Evolutionary conservation across 305 asterid genomes (phyloP).

Genomic region (Stenogyne calaminthoides): DNA sequence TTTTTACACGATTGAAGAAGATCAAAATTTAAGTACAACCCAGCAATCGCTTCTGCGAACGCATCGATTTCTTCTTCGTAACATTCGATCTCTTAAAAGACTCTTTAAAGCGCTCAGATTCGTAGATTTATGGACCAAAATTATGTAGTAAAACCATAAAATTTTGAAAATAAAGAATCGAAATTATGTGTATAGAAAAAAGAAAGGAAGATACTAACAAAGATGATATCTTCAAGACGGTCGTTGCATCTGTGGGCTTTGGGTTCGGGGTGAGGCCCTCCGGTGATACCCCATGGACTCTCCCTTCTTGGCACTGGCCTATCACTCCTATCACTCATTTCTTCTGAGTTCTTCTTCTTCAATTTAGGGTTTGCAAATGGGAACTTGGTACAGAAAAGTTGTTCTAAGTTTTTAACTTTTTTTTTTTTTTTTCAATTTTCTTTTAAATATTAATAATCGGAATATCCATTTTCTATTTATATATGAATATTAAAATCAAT

Average conservation of each 20-base stretch:
- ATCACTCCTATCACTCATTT: constrained; percentile 89
- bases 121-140: neutral
- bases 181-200: neutral
- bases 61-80: neutral
- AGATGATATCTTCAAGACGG: constrained; percentile 92
- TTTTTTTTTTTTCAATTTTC: neutral
- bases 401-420: too few relatives aligned
- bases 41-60: constrained; percentile 1
- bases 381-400: neutral
- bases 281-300: constrained; percentile 91
- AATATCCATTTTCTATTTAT: neutral
- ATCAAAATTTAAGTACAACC: neutral
- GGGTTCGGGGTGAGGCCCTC: constrained; percentile 65
- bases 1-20: neutral
- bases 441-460: neutral
- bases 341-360: constrained; percentile 9
- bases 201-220: constrained; percentile 39
- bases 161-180: neutral
- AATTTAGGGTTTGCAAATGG: constrained; percentile 32
- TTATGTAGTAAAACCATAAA: neutral
- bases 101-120: neutral
- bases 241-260: constrained; percentile 93
- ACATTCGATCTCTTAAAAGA: neutral
- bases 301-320: constrained; percentile 96
- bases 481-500: too few relatives aligned